Base-by-base conservation (phyloP, 1,284 basidiomycete species). In the Malassezia psittaci region DNA sequence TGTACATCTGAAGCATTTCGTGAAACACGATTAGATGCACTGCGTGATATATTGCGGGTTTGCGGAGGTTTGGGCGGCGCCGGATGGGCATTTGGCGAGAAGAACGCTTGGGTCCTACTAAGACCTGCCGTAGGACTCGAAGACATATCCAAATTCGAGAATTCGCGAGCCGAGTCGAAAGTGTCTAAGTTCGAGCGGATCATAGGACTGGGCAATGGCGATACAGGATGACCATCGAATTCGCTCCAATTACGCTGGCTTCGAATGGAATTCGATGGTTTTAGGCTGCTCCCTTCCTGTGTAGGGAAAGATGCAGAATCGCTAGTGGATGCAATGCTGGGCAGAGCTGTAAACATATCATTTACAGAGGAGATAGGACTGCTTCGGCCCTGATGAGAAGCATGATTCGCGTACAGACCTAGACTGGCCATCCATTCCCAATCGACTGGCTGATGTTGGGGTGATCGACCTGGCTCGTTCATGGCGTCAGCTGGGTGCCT, bases 141-240 rank as follows among this genome's bases (percentile, higher is more conserved):
- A 4, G 58, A 52, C 8, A 29, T 12, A 40, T 56, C 19, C 49
- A 42, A 19, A 42, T 45, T 19, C 39, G 12, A 48, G 48, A 15
- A 24, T 16, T 9, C 19, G 33, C 21, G 48, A 19, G 35, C 35
- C 46, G 45, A 48, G 12, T 41, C 15, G 15, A 39, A 32, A 5
- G 37, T 21, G 6, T 44, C 50, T 8, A 7, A 15, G 10, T 15
- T 24, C 5, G 40, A 42, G 37, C 16, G 64, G 47, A 44, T 54
- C 13, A 63, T 59, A 3, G 69, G 69, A 51, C 66, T 68, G 8
- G 69, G 69, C 35, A 72, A 55, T 4, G 69, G 67, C 46, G 64
- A 62, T n/a, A 72, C 59, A 16, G 67, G 64, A 33, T 68, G 64
- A 21, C 69, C 69, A 36, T 71, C 66, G 37, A 72, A 71, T 39